phyloP scores from a whole-genome alignment of 345 rosid genomes.

The Nasturtium officinale region DNA sequence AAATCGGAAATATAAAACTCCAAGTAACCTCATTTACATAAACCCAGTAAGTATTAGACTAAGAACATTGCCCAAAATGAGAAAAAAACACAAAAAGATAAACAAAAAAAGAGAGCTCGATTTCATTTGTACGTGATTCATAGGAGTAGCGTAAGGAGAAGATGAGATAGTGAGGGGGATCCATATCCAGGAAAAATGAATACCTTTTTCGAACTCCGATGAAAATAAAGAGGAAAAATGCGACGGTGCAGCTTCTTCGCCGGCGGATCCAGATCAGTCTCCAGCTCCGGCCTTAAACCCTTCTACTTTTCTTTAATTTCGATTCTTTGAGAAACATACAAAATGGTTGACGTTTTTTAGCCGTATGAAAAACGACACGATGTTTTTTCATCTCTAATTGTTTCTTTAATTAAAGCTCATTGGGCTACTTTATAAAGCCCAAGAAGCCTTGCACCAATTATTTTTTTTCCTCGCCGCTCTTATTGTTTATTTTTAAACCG shows the following conservation, averaged over 20 bases:
- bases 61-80: neutral
- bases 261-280: conserved; percentile 31
- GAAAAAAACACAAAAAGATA: neutral
- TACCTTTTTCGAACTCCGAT: conserved; percentile 17
- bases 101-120: neutral
- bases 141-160: neutral
- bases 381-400: neutral
- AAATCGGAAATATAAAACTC: neutral
- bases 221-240: neutral
- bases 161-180: conserved; percentile 6
- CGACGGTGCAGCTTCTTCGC: conserved; percentile 5
- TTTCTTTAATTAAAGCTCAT: conserved; percentile 3
- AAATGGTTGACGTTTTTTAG: conserved; percentile 32
- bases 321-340: neutral
- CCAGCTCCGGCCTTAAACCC: conserved; percentile 14
- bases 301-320: neutral
- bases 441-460: neutral
- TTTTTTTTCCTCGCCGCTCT: conserved; percentile 24
- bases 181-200: neutral
- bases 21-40: neutral
- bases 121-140: neutral
- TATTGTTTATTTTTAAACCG: conserved; percentile 4
- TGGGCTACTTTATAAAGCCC: conserved; percentile 18
- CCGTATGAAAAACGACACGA: neutral
- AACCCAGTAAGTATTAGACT: neutral